phyloP scores from a whole-genome alignment of 805 yeast species.

The Saccharomyces paradoxus region DNA sequence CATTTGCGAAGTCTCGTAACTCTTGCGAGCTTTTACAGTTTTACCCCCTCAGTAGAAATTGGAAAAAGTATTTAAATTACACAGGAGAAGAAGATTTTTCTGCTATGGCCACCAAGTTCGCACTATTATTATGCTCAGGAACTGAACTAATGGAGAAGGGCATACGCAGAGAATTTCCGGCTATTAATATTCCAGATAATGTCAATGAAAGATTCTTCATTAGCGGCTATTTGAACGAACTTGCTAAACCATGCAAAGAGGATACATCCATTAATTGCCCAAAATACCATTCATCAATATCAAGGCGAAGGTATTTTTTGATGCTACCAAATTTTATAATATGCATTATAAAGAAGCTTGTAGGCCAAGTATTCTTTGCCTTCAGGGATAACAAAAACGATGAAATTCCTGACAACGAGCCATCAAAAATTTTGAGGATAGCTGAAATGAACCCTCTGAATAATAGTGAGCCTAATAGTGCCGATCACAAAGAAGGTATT shows the following conservation, averaged over 20 bases:
- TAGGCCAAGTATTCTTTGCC: not conserved
- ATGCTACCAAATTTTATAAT: not conserved
- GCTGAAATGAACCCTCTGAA: not conserved
- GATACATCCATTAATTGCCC: not conserved
- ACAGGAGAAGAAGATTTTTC: conserved; percentile 29
- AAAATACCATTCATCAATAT: not conserved
- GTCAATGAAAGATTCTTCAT: conserved; percentile 15
- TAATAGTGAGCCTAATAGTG: not conserved
- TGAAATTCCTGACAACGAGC: not conserved
- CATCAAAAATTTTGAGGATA: not conserved
- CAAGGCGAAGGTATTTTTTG: not conserved
- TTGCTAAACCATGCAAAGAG: conserved; percentile 1
- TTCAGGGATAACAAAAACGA: not conserved
- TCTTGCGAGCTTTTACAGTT: conserved; percentile 22
- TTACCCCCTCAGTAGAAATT: conserved; percentile 32
- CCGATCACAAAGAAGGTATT: not conserved
- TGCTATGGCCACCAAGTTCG: conserved; percentile 15
- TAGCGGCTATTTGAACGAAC: conserved; percentile 16
- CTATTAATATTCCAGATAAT: conserved; percentile 13
- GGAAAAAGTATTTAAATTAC: conserved; percentile 25
- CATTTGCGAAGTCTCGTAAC: conserved; percentile 8
- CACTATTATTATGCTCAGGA: conserved; percentile 20
- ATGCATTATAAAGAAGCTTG: not conserved
- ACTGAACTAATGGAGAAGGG: conserved; percentile 14
- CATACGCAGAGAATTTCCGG: conserved; percentile 23